phyloP scores from a whole-genome alignment of 1,284 basidiomycete genomes.

The Lentinus polychrous region DNA sequence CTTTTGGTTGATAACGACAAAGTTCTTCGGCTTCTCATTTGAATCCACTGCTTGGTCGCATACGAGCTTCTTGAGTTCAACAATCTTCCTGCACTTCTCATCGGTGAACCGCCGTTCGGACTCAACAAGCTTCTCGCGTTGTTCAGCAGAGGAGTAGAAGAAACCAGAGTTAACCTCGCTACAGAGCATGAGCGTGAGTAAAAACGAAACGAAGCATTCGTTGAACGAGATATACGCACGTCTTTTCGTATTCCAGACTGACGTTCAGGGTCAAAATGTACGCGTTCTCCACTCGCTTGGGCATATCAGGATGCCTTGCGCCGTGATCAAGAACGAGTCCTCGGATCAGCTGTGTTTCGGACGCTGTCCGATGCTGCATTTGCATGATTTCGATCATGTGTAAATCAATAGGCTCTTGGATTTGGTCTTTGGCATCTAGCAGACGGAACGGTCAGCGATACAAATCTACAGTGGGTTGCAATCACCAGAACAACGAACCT shows the following conservation, averaged over 20 bases:
- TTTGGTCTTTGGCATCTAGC: conserved; percentile 60
- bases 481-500: conserved; percentile 31
- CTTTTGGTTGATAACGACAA: conserved; percentile 99
- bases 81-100: conserved; percentile 92
- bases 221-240: conserved; percentile 50
- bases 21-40: conserved; percentile 77
- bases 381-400: conserved; percentile 99
- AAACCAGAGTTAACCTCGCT: conserved; percentile 99
- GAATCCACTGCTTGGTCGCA: conserved; percentile 87
- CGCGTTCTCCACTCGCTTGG: conserved; percentile 96
- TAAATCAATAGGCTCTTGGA: conserved; percentile 88
- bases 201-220: conserved; percentile 11
- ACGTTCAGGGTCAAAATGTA: conserved; percentile 96
- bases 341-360: conserved; percentile 95
- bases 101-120: conserved; percentile 94
- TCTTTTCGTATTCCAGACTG: conserved; percentile 99
- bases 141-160: conserved; percentile 98
- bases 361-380: conserved; percentile 99
- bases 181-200: conserved; percentile 13
- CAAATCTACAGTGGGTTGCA: conserved; percentile 11
- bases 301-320: conserved; percentile 98
- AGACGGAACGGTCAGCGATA: neutral
- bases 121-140: conserved; percentile 98
- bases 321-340: conserved; percentile 96
- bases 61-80: conserved; percentile 94